A percentile compares a stretch with the other conserved stretches of the same genome.
Conservation (phyloP, 192 early-diverging fungal species). For the Backusella macrospora region DNA sequence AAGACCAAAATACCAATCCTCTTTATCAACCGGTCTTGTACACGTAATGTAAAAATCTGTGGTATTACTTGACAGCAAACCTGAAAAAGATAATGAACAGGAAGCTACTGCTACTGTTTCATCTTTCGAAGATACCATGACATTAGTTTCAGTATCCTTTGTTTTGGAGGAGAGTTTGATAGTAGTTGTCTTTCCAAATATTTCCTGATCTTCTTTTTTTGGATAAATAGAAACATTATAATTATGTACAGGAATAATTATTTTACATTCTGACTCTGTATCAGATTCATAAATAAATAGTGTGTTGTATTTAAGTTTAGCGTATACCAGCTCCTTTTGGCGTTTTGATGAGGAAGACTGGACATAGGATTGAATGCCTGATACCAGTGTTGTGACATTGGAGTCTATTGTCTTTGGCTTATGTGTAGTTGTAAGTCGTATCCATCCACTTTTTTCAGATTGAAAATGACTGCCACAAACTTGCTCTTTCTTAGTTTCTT, state of each 20-base stretch:
- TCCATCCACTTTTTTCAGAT: conserved; percentile 19
- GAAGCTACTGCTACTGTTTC: conserved; percentile 8
- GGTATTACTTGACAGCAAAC: background rate
- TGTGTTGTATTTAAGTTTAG: conserved; percentile 72
- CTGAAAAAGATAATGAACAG: background rate
- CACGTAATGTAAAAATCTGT: conserved; percentile 55
- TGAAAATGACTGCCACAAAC: background rate
- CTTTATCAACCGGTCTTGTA: conserved; percentile 71
- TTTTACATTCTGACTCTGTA: conserved; percentile 64
- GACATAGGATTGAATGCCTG: conserved; percentile 23
- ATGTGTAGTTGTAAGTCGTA: conserved; percentile 8
- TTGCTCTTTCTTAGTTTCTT: background rate
- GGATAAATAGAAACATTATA: conserved; percentile 64
- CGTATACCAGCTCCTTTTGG: conserved; percentile 49
- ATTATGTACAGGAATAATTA: conserved; percentile 73
- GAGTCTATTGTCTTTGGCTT: conserved; percentile 1
- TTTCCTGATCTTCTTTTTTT: conserved; percentile 56
- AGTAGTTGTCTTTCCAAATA: conserved; percentile 57
- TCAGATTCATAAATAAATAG: conserved; percentile 83
- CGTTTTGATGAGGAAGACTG: background rate
- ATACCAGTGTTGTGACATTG: background rate
- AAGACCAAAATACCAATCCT: conserved; percentile 87
- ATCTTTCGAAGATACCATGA: background rate
- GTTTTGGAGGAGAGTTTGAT: conserved; percentile 46
- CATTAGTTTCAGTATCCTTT: conserved; percentile 15